Percentiles rank a stretch among this genome's conserved stretches.
Evolutionary conservation across 768 basidiomycete species (phyloP).

Genomic region (Tylopilus cervinicoccineus): DNA sequence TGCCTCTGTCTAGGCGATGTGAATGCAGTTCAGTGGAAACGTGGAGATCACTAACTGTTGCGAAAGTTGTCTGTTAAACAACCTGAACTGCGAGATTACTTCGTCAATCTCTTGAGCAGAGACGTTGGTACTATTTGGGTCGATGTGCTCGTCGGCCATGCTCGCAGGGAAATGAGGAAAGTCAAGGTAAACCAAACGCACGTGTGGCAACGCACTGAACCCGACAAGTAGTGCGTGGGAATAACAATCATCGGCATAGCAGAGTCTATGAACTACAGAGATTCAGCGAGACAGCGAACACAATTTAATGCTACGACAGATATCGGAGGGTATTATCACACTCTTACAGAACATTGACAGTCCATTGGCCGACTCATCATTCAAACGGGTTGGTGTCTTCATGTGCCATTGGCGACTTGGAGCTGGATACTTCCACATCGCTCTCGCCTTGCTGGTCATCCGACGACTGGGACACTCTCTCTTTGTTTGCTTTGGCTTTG

Average conservation of each 20-base stretch:
- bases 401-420: conserved; percentile 26
- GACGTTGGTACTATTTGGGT: conserved; percentile 3
- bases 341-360: conserved; percentile 26
- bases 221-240: conserved; percentile 24
- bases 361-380: conserved; percentile 2
- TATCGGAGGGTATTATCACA: conserved; percentile 16
- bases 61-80: conserved; percentile 24
- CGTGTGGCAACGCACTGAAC: conserved; percentile 5
- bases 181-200: conserved; percentile 1
- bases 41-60: conserved; percentile 19
- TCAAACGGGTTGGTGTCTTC: conserved; percentile 76
- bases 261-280: conserved; percentile 25
- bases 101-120: conserved; percentile 31
- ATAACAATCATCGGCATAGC: conserved; percentile 21
- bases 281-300: conserved; percentile 30
- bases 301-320: conserved; percentile 23
- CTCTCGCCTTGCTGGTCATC: conserved; percentile 33
- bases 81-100: conserved; percentile 27
- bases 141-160: conserved; percentile 23
- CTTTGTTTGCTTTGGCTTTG: conserved; percentile 46
- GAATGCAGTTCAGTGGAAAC: background rate
- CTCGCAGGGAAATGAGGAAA: background rate
- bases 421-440: conserved; percentile 38
- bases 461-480: conserved; percentile 30
- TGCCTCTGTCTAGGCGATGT: conserved; percentile 30